Base-by-base conservation (phyloP, 2,329 filamentous ascomycete genomes). In the Trichoderma cornu-damae region DNA sequence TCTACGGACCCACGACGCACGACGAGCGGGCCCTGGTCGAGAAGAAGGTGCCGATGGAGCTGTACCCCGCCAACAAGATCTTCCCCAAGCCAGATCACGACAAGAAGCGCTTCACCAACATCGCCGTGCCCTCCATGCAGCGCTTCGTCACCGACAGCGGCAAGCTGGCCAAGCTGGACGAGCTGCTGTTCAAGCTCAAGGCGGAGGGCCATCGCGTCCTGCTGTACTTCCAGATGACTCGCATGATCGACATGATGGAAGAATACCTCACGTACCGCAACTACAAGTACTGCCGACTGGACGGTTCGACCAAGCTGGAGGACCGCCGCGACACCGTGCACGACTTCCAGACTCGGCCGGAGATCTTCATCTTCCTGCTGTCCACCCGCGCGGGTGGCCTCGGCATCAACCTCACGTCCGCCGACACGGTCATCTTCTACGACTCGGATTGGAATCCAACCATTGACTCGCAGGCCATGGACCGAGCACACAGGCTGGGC, bases 201-300 rank as follows among this genome's bases (percentile, higher is more conserved):
- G 88, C 90, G 61, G 89, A 88, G 61, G 89, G 89, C 34, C 94
- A 99, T 66, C 91, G 94, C 68, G 94, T 99, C 20, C 79, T 99
- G 54, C 79, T 99, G 18, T 99, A 99, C 80, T 99, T 99, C 89
- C 94, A 99, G 79, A 99, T 99, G 94, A 99, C 94, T 3, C 89
- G 90, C 69, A 99, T 99, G 94, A 97, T 99, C 69, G 93, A 99
- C 71, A 79, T 99, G 60, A 97, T 97, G 89, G 94, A 99, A 72
- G 94, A 99, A 74, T 99, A 97, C 66, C 79, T 99, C 59, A 97
- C 94, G 0, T 97, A 97, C 76, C 90, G 94, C 70, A 96, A 97
- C 75, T 97, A 96, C 85, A 96, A 96, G 73, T 99, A 96, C 75
- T 95, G 93, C 67, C 89, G 94, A 60, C 81, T 99, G 43, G 94